phyloP scores from a whole-genome alignment of 2,329 filamentous ascomycete species.

The Graphilbum fragrans region DNA sequence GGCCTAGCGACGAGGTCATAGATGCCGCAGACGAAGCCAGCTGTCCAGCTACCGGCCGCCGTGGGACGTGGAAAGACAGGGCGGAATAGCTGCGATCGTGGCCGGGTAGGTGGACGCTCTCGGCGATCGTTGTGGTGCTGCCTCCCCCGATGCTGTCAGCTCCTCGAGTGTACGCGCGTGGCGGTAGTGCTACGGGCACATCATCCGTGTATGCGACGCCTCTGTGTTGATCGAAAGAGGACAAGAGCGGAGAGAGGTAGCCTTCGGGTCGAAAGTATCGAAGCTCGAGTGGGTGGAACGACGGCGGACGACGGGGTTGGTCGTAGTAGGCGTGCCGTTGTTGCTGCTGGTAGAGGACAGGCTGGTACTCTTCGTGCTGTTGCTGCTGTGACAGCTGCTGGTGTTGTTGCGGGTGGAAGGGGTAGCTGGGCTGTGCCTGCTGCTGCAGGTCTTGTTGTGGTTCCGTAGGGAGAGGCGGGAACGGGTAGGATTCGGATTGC shows the following conservation, averaged over 20 bases:
- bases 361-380: not conserved
- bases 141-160: constrained; percentile 24
- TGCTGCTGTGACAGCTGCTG: not conserved
- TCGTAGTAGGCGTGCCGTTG: not conserved
- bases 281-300: constrained; percentile 36
- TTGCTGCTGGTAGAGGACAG: not conserved
- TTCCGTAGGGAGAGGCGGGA: constrained; percentile 4
- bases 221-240: constrained; percentile 31
- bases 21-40: not conserved
- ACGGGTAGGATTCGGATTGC: constrained; percentile 20
- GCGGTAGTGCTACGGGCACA: constrained; percentile 20
- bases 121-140: constrained; percentile 17
- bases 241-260: constrained; percentile 42
- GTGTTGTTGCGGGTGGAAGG: not conserved
- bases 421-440: not conserved
- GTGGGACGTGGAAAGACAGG: constrained; percentile 43
- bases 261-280: constrained; percentile 36
- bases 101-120: constrained; percentile 21
- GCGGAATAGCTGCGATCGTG: constrained; percentile 36
- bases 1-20: not conserved
- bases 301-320: not conserved
- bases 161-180: constrained; percentile 22
- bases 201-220: constrained; percentile 1
- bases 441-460: constrained; percentile 1
- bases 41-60: constrained; percentile 26